Percentiles rank a stretch among this genome's conserved stretches.
These are phyloP conservation scores for Yamadazyma diddensiae DNA, from an alignment of 1,139 yeast genomes.

Conservation along the genomic window DNA sequence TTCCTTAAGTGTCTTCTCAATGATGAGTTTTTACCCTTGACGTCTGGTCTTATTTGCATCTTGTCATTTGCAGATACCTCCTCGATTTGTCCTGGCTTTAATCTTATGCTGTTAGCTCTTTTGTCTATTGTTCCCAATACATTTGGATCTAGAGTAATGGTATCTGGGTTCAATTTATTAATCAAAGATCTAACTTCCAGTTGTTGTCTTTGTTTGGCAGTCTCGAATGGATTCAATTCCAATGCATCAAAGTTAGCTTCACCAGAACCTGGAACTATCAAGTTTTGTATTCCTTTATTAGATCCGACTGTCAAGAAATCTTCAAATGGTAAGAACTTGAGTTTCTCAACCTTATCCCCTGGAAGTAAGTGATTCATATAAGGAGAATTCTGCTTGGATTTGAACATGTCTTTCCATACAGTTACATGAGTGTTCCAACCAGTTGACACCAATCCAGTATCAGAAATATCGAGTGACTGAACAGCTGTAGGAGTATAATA, in stretches of 20 bases:
- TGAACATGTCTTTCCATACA: slow-evolving; percentile 74
- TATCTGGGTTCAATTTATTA: slow-evolving; percentile 88
- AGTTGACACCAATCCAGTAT: slow-evolving; percentile 80
- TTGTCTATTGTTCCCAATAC: slow-evolving; percentile 83
- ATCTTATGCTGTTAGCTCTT: slow-evolving; percentile 59
- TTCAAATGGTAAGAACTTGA: slow-evolving; percentile 88
- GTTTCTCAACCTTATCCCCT: slow-evolving; percentile 66
- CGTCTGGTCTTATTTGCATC: slow-evolving; percentile 55
- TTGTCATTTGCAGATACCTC: slow-evolving; percentile 43
- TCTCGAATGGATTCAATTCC: slow-evolving; percentile 90
- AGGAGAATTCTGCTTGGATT: slow-evolving; percentile 63
- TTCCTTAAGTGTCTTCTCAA: slow-evolving; percentile 79
- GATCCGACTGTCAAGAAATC: slow-evolving; percentile 93
- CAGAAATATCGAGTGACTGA: slow-evolving; percentile 74
- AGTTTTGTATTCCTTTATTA: slow-evolving; percentile 67
- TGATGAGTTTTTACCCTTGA: slow-evolving; percentile 79
- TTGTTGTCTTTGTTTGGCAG: slow-evolving; percentile 91
- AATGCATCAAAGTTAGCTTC: slow-evolving; percentile 96
- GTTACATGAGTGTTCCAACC: slow-evolving; percentile 97
- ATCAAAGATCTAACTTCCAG: slow-evolving; percentile 81
- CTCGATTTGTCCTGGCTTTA: slow-evolving; percentile 58
- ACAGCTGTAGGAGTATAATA: slow-evolving; percentile 87
- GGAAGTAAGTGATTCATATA: slow-evolving; percentile 90
- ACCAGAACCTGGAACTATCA: slow-evolving; percentile 95
- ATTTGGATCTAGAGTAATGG: slow-evolving; percentile 87